phyloP scores from a whole-genome alignment of 2,329 filamentous ascomycete species.

The Cordyceps fumosorosea region DNA sequence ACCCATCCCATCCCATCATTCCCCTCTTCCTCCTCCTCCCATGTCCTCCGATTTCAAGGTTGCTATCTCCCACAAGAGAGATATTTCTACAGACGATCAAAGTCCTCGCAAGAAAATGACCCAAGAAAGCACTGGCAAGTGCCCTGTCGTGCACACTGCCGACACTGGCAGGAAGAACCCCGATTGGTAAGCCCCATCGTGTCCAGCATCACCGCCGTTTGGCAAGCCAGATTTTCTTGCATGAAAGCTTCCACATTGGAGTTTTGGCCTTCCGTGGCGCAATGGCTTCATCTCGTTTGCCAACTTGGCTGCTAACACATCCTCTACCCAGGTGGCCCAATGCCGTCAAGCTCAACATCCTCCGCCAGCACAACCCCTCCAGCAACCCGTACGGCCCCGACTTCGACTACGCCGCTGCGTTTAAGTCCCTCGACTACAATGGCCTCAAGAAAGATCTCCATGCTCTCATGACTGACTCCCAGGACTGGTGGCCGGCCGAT shows the following conservation, averaged over 20 bases:
- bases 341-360: constrained; percentile 59
- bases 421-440: constrained; percentile 61
- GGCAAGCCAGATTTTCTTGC: background rate
- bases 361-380: constrained; percentile 61
- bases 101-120: constrained; percentile 22
- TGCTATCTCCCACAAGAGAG: constrained; percentile 14
- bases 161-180: constrained; percentile 10
- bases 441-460: constrained; percentile 67
- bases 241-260: background rate
- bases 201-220: background rate
- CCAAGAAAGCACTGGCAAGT: constrained; percentile 5
- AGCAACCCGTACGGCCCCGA: constrained; percentile 59
- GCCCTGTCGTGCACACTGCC: constrained; percentile 11
- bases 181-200: constrained; percentile 1
- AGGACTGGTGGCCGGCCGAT: constrained; percentile 78
- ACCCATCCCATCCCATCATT: background rate
- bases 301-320: background rate
- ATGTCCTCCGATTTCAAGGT: constrained; percentile 14
- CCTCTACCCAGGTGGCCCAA: constrained; percentile 38
- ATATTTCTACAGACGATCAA: constrained; percentile 14
- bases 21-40: background rate
- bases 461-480: constrained; percentile 69
- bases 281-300: background rate
- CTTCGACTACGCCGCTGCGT: constrained; percentile 67
- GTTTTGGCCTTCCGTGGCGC: background rate